A percentile compares a stretch with the other conserved stretches of the same genome.
Conservation (phyloP, 306 rosid genomes). For the Vigna mungo region DNA sequence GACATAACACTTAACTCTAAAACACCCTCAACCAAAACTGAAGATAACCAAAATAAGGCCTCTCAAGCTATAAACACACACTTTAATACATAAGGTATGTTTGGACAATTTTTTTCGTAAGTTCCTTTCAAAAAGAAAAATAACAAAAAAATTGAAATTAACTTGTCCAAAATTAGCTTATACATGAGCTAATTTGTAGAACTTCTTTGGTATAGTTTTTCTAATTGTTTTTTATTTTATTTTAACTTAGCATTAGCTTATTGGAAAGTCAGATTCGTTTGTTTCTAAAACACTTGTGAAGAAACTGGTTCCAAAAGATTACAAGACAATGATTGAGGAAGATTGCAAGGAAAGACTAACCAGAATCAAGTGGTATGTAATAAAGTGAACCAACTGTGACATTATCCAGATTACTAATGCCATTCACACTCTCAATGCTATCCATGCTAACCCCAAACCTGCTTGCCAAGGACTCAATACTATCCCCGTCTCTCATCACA, state of each 20-base stretch:
- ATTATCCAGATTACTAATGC: slow-evolving; percentile 79
- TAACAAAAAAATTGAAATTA: too few relatives aligned
- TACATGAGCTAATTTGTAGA: too few relatives aligned
- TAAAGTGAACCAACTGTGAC: slow-evolving; percentile 83
- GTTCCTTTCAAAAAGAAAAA: too few relatives aligned
- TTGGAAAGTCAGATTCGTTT: too few relatives aligned
- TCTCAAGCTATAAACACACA: not conserved
- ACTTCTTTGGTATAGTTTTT: too few relatives aligned
- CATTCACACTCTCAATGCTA: slow-evolving; percentile 84
- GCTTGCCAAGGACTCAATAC: slow-evolving; percentile 80
- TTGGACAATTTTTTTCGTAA: too few relatives aligned
- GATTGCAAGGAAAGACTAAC: slow-evolving; percentile 52
- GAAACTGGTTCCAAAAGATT: too few relatives aligned
- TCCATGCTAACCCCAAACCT: slow-evolving; percentile 98
- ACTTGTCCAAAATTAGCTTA: too few relatives aligned
- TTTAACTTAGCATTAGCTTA: too few relatives aligned
- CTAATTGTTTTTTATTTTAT: too few relatives aligned
- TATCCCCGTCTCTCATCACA: slow-evolving; percentile 88
- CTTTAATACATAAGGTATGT: too few relatives aligned
- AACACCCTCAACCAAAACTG: slow-evolving; percentile 8
- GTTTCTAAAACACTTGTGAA: too few relatives aligned
- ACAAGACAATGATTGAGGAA: slow-evolving; percentile 8
- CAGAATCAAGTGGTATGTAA: slow-evolving; percentile 92
- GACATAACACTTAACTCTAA: slow-evolving; percentile 5
- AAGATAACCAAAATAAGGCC: not conserved